Evolutionary conservation across 2,329 filamentous ascomycete species (phyloP).

Genomic region (Clarireedia monteithiana): DNA sequence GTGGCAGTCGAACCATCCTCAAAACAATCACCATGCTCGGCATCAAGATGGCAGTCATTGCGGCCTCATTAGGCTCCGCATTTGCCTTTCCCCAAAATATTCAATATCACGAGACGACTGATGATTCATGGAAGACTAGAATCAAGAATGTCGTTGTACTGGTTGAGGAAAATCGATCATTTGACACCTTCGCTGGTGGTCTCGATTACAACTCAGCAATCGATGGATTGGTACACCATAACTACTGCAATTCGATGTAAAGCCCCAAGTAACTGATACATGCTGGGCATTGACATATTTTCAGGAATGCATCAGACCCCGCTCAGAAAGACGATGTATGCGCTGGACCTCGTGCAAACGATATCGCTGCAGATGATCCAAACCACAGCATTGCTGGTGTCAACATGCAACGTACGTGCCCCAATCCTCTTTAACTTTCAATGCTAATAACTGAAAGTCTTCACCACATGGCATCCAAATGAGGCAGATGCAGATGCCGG

Average conservation of each 20-base stretch:
- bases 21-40: conserved; percentile 1
- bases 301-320: conserved; percentile 24
- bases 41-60: conserved; percentile 6
- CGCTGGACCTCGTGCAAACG: conserved; percentile 31
- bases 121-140: conserved; percentile 27
- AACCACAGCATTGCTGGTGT: conserved; percentile 36
- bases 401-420: conserved; percentile 31
- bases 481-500: conserved; percentile 16
- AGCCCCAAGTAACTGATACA: conserved; percentile 2
- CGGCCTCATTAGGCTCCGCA: conserved; percentile 16
- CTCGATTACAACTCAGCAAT: conserved; percentile 32
- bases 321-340: conserved; percentile 28
- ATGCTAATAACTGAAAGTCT: conserved; percentile 23
- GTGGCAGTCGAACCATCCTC: not conserved
- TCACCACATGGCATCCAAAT: conserved; percentile 32
- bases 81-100: conserved; percentile 15
- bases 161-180: conserved; percentile 35
- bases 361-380: conserved; percentile 35
- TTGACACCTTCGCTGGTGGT: conserved; percentile 35
- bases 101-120: conserved; percentile 11
- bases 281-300: conserved; percentile 1
- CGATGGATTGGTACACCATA: conserved; percentile 30
- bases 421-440: not conserved
- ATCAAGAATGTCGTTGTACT: conserved; percentile 43
- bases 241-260: conserved; percentile 36